Evolutionary conservation across 2,329 filamentous ascomycete genomes (phyloP), one percentile per base, ranked within the genome.

Genomic region (Penicillium sp.): DNA sequence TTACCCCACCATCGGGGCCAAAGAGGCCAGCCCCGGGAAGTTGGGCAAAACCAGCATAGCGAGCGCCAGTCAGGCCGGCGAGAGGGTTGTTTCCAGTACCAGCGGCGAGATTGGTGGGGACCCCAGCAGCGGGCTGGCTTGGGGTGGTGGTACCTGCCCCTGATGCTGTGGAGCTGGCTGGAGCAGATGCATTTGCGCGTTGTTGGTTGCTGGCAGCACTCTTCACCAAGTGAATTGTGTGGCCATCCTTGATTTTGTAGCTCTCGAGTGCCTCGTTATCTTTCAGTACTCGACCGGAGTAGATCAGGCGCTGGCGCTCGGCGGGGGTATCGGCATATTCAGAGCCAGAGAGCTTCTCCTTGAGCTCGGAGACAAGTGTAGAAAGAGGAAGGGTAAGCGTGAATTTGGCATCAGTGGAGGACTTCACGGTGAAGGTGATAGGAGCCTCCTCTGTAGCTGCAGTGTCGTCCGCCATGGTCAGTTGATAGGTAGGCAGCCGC

Each of bases 191-290:
- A 66, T 84, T 84, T 71, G 86, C 85, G 60, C 84, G 83, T 65
- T 84, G 57, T 58, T 69, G 85, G 72, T 96, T 97, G 85, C 93
- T 97, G 63, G 91, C 91, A 49, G 95, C 94, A 75, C 93, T 96
- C 84, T 96, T 97, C 72, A 99, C 95, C 72, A 99, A 86, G 78
- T 99, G 95, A 70, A 99, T 88, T 19, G 94, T 98, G 79, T 98
- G 95, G 66, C 93, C 93, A 67, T 92, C 85, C 84, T 97, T 97
- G 79, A 99, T 93, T 84, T 97, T 98, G 83, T 96, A 96, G 60
- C 88, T 87, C 66, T 85, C 88, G 47, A 99, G 82, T 0, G 91
- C 89, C 72, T 99, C 94, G 62, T 90, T 88, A 77, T 99, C 95
- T 83, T 98, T 99, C 82, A 99, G 88, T 64, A 99, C 94, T 64